A percentile compares a stretch with the other conserved stretches of the same genome.
Evolutionary conservation across 73 alveolate species (phyloP).

Genomic region (Tetrahymena malaccensis): DNA sequence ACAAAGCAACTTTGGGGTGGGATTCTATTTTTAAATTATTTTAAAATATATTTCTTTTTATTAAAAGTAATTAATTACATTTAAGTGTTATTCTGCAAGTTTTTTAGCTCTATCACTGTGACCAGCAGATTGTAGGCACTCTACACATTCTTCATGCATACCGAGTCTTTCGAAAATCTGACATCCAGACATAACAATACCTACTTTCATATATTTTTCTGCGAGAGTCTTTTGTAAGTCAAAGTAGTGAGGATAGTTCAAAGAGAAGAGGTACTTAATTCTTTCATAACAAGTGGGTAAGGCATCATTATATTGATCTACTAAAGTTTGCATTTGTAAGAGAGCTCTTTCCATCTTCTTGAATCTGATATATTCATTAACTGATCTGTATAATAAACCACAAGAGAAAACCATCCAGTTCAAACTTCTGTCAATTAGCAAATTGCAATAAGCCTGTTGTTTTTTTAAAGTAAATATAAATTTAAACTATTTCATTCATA

Average conservation of each 20-base stretch:
- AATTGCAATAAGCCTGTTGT: constrained; percentile 59
- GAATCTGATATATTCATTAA: constrained; percentile 73
- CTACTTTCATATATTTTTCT: constrained; percentile 76
- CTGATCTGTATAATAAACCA: constrained; percentile 75
- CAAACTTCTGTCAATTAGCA: constrained; percentile 68
- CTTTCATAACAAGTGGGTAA: constrained; percentile 69
- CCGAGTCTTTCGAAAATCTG: constrained; percentile 76
- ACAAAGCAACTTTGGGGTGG: constrained; percentile 78
- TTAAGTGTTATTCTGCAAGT: constrained; percentile 65
- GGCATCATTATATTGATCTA: constrained; percentile 84
- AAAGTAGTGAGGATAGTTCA: constrained; percentile 78
- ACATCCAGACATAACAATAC: constrained; percentile 86
- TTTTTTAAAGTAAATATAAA: no score
- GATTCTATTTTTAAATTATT: no score
- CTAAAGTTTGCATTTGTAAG: constrained; percentile 76
- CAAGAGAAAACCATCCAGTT: constrained; percentile 87
- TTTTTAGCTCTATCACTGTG: constrained; percentile 48
- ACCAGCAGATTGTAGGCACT: constrained; percentile 76
- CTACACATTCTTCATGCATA: constrained; percentile 88
- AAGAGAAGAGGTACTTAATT: constrained; percentile 50
- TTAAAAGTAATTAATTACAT: no score
- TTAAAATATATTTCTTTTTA: no score
- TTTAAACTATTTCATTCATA: no score
- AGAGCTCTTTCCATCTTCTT: constrained; percentile 88
- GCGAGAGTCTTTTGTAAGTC: constrained; percentile 75